These are phyloP conservation scores for Wickerhamiella azyma DNA, from an alignment of 805 yeast species.

Conservation along the genomic window DNA sequence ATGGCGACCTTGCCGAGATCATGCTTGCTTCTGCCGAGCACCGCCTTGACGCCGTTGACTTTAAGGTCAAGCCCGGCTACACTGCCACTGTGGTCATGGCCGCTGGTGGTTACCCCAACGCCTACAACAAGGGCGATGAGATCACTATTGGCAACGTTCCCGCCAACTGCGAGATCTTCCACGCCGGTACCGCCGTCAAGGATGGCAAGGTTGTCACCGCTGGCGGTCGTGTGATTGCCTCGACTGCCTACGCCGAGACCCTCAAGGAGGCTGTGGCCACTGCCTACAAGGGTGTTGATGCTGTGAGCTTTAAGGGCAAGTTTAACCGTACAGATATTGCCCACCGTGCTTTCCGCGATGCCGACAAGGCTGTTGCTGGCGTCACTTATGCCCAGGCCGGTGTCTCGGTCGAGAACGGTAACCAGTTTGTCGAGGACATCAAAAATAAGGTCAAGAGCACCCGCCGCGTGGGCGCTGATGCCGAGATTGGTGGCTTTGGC, in stretches of 20 bases:
- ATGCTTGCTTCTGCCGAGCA: slow-evolving; percentile 90
- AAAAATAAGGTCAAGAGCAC: slow-evolving; percentile 86
- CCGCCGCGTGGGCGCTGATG: slow-evolving; percentile 89
- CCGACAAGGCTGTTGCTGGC: slow-evolving; percentile 22
- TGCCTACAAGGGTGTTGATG: slow-evolving; percentile 76
- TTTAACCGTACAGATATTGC: slow-evolving; percentile 91
- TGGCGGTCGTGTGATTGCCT: slow-evolving; percentile 96
- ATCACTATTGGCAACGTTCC: slow-evolving; percentile 48
- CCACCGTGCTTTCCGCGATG: slow-evolving; percentile 70
- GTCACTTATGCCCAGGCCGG: slow-evolving; percentile 93
- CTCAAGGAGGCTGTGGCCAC: slow-evolving; percentile 68
- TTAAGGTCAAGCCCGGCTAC: slow-evolving; percentile 37
- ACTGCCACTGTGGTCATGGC: slow-evolving; percentile 92
- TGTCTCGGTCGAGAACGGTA: slow-evolving; percentile 95
- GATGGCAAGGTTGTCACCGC: slow-evolving; percentile 59
- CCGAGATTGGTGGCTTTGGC: slow-evolving; percentile 98
- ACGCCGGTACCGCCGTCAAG: slow-evolving; percentile 71
- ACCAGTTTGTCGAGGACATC: slow-evolving; percentile 75
- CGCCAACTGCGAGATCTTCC: slow-evolving; percentile 64
- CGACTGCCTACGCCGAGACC: slow-evolving; percentile 70
- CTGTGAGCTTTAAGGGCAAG: slow-evolving; percentile 56
- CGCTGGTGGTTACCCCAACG: slow-evolving; percentile 93
- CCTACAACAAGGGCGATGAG: slow-evolving; percentile 73
- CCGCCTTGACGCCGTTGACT: slow-evolving; percentile 70
- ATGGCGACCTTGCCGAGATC: slow-evolving; percentile 86